A percentile compares a stretch with the other conserved stretches of the same genome.
These are phyloP conservation scores for Guadua angustifolia DNA, from an alignment of 176 grass and related monocot species.

Conservation along the genomic window DNA sequence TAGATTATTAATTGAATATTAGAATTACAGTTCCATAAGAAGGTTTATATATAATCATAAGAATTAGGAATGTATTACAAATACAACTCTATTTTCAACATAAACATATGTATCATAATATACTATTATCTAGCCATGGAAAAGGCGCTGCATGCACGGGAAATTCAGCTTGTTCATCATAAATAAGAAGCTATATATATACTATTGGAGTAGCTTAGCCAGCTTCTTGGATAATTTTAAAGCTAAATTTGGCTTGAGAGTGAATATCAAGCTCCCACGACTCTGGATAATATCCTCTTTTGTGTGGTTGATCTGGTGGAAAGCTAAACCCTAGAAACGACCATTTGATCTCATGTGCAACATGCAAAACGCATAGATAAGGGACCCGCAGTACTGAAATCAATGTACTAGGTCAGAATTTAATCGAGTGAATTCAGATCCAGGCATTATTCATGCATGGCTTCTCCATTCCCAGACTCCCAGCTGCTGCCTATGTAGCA, in stretches of 20 bases:
- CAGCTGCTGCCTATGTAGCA: not conserved
- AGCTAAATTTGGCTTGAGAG: not conserved
- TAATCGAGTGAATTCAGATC: not conserved
- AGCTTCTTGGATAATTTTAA: no score
- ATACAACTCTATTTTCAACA: not conserved
- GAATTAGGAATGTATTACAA: not conserved
- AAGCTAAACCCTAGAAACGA: no score
- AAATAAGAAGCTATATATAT: no score
- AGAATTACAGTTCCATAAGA: not conserved
- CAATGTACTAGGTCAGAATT: not conserved
- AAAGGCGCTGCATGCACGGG: not conserved
- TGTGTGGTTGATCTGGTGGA: no score
- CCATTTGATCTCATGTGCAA: not conserved
- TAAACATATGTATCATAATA: not conserved
- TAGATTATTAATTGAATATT: no score
- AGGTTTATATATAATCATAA: not conserved
- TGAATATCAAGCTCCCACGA: not conserved
- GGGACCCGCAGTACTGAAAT: not conserved
- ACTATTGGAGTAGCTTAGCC: no score
- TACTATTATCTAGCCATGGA: not conserved
- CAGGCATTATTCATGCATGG: no score
- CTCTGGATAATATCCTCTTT: not conserved
- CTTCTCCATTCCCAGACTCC: not conserved
- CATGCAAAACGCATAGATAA: not conserved
- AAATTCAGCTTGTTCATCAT: not conserved